A percentile compares a stretch with the other conserved stretches of the same genome.
These are phyloP conservation scores for Colletotrichum shisoi DNA, from an alignment of 2,329 filamentous ascomycete genomes.

Conservation along the genomic window DNA sequence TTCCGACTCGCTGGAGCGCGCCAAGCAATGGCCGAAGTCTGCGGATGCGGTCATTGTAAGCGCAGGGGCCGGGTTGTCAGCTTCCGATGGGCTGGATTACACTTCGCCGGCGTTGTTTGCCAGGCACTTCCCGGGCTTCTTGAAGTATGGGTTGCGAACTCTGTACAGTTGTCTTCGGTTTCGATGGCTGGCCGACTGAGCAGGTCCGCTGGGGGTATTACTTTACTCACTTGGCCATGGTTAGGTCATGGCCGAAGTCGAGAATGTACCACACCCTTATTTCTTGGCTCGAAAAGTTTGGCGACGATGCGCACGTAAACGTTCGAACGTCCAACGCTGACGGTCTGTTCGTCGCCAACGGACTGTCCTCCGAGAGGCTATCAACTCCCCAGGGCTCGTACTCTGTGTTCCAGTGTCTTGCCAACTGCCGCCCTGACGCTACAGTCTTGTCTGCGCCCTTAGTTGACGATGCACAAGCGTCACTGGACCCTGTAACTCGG, in stretches of 20 bases:
- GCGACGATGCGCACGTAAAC: slow-evolving; percentile 24
- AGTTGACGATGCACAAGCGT: slow-evolving; percentile 42
- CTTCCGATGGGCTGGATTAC: slow-evolving; percentile 48
- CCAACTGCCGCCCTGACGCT: slow-evolving; percentile 45
- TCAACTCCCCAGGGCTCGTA: slow-evolving; percentile 48
- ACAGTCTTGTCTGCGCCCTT: slow-evolving; percentile 41
- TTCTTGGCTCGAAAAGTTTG: slow-evolving; percentile 34
- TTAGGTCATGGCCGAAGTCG: slow-evolving; percentile 44
- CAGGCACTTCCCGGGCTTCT: slow-evolving; percentile 46
- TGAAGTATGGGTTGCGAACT: slow-evolving; percentile 43
- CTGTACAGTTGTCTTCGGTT: slow-evolving; percentile 49
- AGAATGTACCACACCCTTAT: slow-evolving; percentile 39
- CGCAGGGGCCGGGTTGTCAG: slow-evolving; percentile 48
- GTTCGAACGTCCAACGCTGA: slow-evolving; percentile 49
- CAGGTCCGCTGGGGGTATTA: slow-evolving; percentile 48
- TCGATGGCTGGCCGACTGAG: slow-evolving; percentile 44
- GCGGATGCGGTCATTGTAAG: slow-evolving; percentile 45
- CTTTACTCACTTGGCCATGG: slow-evolving; percentile 46
- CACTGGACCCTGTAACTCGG: slow-evolving; percentile 42
- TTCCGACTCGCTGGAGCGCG: slow-evolving; percentile 27
- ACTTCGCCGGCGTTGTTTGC: slow-evolving; percentile 46
- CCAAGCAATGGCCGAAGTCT: slow-evolving; percentile 42
- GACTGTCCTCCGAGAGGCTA: slow-evolving; percentile 42
- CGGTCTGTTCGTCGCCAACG: slow-evolving; percentile 45
- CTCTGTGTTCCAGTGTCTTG: slow-evolving; percentile 45